Base-by-base conservation (phyloP, 2,329 filamentous ascomycete genomes). In the Cadophora sp. region DNA sequence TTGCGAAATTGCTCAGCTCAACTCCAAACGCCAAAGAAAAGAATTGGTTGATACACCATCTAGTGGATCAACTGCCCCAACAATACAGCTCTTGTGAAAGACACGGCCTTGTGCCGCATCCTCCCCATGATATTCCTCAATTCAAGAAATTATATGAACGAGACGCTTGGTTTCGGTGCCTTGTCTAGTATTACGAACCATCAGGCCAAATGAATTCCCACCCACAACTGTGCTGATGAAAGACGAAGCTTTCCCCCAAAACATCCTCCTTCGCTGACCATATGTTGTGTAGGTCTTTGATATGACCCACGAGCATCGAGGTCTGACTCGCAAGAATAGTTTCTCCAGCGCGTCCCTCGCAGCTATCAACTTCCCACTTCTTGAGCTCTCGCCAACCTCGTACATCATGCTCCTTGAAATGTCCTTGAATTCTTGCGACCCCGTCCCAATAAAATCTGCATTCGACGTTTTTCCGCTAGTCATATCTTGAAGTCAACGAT, bases 1-100 rank as follows among this genome's bases (percentile, higher is more conserved):
- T 22, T 33, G 11, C 18, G 3, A 56, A 18, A 22, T 3, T 5
- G 3, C 0, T 39, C 4, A 14, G 8, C n/a, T 11, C 4, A 56
- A 22, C 33, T 39, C 30, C 33, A 39, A 39, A 56, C 30, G 53
- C 30, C 53, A 56, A 33, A 36, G n/a, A 56, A 39, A 56, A 8
- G 20, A 56, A 22, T 13, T 4, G 14, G 6, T 39, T 39, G n/a
- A 3, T 18, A 24, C 18, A 22, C 5, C 1, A 14, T 56, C 9
- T 0, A 22, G 9, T 22, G 11, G 7, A 56, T 39, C 30, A 11
- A 24, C n/a, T 2, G 3, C 9, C 4, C 11, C 53, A 27, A 51
- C 24, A 18, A 14, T n/a, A 13, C 36, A 39, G 7, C 36, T 39
- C 8, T 13, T 4, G 36, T 39, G 36, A 39, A 9, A 13, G 36